Evolutionary conservation across 192 early-diverging fungal species (phyloP).

Genomic region (Backusella psychrophila): DNA sequence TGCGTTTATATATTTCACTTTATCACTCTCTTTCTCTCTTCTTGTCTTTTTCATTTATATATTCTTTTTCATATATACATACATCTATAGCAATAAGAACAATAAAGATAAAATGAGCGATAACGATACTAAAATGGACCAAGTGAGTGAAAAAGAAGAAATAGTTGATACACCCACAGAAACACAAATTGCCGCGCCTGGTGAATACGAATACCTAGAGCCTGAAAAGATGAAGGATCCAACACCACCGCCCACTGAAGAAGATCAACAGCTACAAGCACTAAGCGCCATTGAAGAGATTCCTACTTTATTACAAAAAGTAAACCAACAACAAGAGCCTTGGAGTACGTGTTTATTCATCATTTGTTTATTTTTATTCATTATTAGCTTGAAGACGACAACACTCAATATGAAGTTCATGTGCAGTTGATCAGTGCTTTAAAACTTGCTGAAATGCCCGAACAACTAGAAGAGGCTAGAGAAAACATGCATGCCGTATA

Average conservation of each 20-base stretch:
- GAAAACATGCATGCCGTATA: slow-evolving; percentile 55
- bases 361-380: neutral
- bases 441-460: slow-evolving; percentile 35
- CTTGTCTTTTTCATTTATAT: neutral
- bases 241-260: neutral
- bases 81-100: neutral
- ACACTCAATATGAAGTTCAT: slow-evolving; percentile 51
- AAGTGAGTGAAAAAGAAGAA: neutral
- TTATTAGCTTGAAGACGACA: slow-evolving; percentile 14
- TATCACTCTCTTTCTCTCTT: neutral
- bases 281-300: neutral
- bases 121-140: neutral
- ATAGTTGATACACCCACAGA: neutral
- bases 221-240: neutral
- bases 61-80: neutral
- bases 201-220: neutral
- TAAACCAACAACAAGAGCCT: neutral
- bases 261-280: neutral
- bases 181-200: neutral
- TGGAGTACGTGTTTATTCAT: neutral
- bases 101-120: neutral
- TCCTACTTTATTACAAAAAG: neutral
- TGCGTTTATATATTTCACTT: neutral
- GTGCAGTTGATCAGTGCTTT: slow-evolving; percentile 43
- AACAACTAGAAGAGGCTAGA: slow-evolving; percentile 53